These are phyloP conservation scores for Gautieria morchelliformis DNA, from an alignment of 768 basidiomycete species.

Conservation along the genomic window DNA sequence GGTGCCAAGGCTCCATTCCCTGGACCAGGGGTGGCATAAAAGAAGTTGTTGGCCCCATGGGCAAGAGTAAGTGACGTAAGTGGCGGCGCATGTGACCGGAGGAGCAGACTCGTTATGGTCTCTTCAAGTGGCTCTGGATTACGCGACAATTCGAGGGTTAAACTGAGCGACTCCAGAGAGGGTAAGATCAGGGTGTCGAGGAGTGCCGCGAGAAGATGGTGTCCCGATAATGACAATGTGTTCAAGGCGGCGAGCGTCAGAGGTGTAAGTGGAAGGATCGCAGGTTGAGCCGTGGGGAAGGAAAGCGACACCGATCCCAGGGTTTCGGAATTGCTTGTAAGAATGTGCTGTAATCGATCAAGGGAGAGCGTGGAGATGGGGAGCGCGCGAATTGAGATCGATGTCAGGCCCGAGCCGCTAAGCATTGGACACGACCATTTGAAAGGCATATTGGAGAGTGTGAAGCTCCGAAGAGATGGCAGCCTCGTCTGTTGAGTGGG, in stretches of 20 bases:
- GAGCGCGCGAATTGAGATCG: conserved; percentile 47
- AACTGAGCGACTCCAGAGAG: conserved; percentile 41
- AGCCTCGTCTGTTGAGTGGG: conserved; percentile 33
- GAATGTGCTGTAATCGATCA: conserved; percentile 59
- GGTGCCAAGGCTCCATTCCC: conserved; percentile 45
- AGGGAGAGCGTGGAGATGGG: conserved; percentile 53
- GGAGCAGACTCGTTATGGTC: conserved; percentile 48
- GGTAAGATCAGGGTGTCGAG: conserved; percentile 55
- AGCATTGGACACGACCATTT: conserved; percentile 72
- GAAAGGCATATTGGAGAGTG: conserved; percentile 65
- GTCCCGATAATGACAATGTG: conserved; percentile 53
- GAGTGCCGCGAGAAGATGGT: conserved; percentile 52
- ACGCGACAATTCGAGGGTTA: conserved; percentile 61
- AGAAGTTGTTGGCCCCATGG: conserved; percentile 34
- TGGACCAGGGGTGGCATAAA: conserved; percentile 29
- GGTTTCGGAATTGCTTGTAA: conserved; percentile 41
- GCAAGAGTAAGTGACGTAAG: conserved; percentile 53
- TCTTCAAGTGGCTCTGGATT: conserved; percentile 56
- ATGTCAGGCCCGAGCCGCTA: background rate
- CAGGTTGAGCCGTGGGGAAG: conserved; percentile 48
- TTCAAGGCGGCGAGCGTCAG: conserved; percentile 46
- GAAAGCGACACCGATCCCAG: conserved; percentile 52
- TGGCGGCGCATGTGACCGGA: conserved; percentile 49
- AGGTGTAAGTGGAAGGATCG: conserved; percentile 51
- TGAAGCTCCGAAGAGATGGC: conserved; percentile 44